Conservation (phyloP, 2,329 filamentous ascomycete species). For the Trichoderma endophyticum region DNA sequence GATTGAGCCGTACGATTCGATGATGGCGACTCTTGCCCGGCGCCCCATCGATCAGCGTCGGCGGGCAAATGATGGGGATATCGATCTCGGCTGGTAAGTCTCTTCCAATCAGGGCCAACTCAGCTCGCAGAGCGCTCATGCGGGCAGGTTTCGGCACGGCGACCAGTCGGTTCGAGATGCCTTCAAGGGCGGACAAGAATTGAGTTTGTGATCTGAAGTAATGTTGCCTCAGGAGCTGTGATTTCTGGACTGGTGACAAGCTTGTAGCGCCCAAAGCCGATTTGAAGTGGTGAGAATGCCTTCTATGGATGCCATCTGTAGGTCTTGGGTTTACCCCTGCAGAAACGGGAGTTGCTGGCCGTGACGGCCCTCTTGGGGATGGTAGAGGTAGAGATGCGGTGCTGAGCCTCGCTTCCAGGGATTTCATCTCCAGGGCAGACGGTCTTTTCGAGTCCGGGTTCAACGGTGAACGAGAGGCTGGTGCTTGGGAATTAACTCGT, state of each 20-base stretch:
- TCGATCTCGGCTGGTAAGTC: slow-evolving; percentile 82
- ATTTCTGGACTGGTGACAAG: slow-evolving; percentile 63
- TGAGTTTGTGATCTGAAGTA: slow-evolving; percentile 81
- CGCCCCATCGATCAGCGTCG: slow-evolving; percentile 68
- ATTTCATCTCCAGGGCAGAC: slow-evolving; percentile 50
- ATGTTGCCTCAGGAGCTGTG: slow-evolving; percentile 71
- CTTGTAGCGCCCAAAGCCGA: slow-evolving; percentile 57
- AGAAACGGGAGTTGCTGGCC: slow-evolving; percentile 57
- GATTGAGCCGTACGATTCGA: slow-evolving; percentile 78
- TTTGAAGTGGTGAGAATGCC: slow-evolving; percentile 61
- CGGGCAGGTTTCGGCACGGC: slow-evolving; percentile 78
- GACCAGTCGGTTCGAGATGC: slow-evolving; percentile 81
- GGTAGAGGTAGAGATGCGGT: slow-evolving; percentile 66
- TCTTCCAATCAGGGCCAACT: slow-evolving; percentile 75
- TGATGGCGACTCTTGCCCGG: slow-evolving; percentile 75
- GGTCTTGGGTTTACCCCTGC: slow-evolving; percentile 48
- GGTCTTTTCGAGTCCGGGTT: slow-evolving; percentile 40
- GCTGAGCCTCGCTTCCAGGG: slow-evolving; percentile 61
- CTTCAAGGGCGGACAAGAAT: slow-evolving; percentile 75
- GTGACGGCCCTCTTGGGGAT: slow-evolving; percentile 49
- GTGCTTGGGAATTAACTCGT: slow-evolving; percentile 26
- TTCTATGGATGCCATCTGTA: slow-evolving; percentile 48
- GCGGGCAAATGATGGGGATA: slow-evolving; percentile 77
- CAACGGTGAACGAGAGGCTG: slow-evolving; percentile 24
- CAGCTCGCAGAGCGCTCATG: slow-evolving; percentile 75